Conservation (phyloP, 2,329 filamentous ascomycete species). For the Penicillium sp. region DNA sequence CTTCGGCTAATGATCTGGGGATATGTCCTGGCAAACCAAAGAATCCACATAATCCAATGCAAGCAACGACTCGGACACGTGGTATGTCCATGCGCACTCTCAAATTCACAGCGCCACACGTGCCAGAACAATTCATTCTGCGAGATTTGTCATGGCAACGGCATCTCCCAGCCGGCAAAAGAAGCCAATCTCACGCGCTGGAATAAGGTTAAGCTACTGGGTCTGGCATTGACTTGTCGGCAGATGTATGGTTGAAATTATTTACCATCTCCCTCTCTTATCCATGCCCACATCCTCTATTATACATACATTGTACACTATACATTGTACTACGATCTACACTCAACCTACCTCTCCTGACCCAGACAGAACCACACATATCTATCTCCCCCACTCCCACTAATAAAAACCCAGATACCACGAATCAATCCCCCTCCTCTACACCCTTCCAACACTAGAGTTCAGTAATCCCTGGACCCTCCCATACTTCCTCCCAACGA, state of each 20-base stretch:
- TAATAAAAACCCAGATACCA: constrained; percentile 27
- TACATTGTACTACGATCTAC: neutral
- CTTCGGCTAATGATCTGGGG: constrained; percentile 41
- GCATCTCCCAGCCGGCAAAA: constrained; percentile 29
- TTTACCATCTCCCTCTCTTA: neutral
- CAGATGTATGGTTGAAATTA: constrained; percentile 30
- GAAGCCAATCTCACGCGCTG: constrained; percentile 13
- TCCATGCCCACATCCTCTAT: too few relatives aligned
- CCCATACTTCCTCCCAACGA: constrained; percentile 37
- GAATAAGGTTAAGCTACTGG: constrained; percentile 21
- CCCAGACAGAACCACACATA: neutral
- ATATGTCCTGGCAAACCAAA: constrained; percentile 28
- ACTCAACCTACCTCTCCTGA: neutral
- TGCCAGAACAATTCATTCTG: constrained; percentile 16
- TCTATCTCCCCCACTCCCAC: neutral
- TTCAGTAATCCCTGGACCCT: constrained; percentile 43
- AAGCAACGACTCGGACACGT: constrained; percentile 34
- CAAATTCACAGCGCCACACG: neutral
- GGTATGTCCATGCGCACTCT: constrained; percentile 24
- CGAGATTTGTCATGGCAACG: constrained; percentile 34
- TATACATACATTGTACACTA: neutral
- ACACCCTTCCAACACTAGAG: constrained; percentile 37
- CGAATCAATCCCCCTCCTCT: constrained; percentile 38
- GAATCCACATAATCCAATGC: constrained; percentile 39
- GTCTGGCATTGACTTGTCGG: constrained; percentile 34